Percentiles rank a stretch among this genome's conserved stretches.
Evolutionary conservation across 2,329 filamentous ascomycete species (phyloP).

Genomic region (Calonectria fujianensis): DNA sequence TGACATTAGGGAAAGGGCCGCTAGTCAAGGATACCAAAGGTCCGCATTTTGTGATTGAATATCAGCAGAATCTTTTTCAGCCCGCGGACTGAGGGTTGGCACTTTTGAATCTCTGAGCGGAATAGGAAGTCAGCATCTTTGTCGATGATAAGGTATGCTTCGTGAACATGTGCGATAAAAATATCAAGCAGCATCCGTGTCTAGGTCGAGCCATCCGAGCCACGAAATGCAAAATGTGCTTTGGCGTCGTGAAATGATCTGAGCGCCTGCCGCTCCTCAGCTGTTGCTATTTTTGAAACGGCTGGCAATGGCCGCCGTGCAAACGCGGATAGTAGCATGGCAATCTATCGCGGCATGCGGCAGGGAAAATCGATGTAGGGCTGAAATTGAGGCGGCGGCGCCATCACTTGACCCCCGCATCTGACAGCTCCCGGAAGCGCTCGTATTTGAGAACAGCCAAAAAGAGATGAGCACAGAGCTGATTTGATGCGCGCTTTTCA

Average conservation of each 20-base stretch:
- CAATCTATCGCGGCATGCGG: background rate
- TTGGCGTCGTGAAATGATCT: background rate
- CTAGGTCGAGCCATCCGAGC: background rate
- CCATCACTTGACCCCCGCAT: background rate
- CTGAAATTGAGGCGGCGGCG: constrained; percentile 2
- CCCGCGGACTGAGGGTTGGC: background rate
- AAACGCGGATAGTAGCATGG: background rate
- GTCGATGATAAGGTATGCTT: background rate
- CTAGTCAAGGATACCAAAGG: background rate
- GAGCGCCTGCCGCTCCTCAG: background rate
- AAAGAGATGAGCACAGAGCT: background rate
- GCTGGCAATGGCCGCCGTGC: background rate
- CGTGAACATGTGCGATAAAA: background rate
- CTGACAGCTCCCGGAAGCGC: background rate
- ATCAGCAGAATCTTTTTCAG: background rate
- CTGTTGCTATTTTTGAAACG: constrained; percentile 8
- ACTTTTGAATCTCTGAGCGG: background rate
- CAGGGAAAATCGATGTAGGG: constrained; percentile 15
- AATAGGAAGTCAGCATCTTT: background rate
- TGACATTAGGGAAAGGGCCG: background rate
- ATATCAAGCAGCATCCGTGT: background rate
- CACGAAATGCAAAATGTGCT: background rate
- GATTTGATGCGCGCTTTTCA: constrained; percentile 12
- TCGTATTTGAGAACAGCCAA: background rate
- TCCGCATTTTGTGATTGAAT: background rate